phyloP scores from a whole-genome alignment of 2,329 filamentous ascomycete genomes.

The Scytalidium lignicola region DNA sequence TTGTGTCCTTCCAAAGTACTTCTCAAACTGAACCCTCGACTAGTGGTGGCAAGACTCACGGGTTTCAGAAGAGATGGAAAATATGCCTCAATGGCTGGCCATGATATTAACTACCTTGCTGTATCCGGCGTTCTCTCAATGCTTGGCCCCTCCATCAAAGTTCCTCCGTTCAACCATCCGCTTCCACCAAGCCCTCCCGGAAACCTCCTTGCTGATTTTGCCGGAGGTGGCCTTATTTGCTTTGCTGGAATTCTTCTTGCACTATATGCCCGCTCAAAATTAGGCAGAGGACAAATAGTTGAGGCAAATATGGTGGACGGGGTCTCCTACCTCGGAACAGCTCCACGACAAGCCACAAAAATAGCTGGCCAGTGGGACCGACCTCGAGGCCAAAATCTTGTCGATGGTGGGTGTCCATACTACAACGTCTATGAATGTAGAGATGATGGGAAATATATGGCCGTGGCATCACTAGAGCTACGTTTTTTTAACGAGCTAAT shows the following conservation, averaged over 20 bases:
- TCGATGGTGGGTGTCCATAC: slow-evolving; percentile 79
- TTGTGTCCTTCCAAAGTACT: slow-evolving; percentile 61
- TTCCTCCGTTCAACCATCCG: too few relatives aligned
- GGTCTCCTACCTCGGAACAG: slow-evolving; percentile 67
- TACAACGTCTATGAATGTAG: slow-evolving; percentile 80
- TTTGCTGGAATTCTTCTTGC: slow-evolving; percentile 77
- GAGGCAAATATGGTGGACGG: slow-evolving; percentile 95
- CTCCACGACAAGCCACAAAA: slow-evolving; percentile 52
- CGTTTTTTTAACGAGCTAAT: slow-evolving; percentile 70
- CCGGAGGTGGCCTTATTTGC: slow-evolving; percentile 73
- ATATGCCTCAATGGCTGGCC: slow-evolving; percentile 79
- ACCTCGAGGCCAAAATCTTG: slow-evolving; percentile 63
- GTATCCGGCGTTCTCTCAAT: slow-evolving; percentile 72
- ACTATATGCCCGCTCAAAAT: slow-evolving; percentile 54
- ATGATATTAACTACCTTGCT: slow-evolving; percentile 91
- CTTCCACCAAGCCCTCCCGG: slow-evolving; percentile 70
- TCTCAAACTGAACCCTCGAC: slow-evolving; percentile 59
- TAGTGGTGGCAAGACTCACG: slow-evolving; percentile 78
- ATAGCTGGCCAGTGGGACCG: slow-evolving; percentile 45
- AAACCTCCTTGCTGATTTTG: slow-evolving; percentile 84
- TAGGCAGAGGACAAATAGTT: slow-evolving; percentile 73
- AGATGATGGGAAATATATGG: slow-evolving; percentile 70
- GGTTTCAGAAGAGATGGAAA: slow-evolving; percentile 80
- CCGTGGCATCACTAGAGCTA: slow-evolving; percentile 77
- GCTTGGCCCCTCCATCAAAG: slow-evolving; percentile 61